Base-by-base conservation (phyloP, 352 stramenopile species). In the Phytophthora kernoviae region DNA sequence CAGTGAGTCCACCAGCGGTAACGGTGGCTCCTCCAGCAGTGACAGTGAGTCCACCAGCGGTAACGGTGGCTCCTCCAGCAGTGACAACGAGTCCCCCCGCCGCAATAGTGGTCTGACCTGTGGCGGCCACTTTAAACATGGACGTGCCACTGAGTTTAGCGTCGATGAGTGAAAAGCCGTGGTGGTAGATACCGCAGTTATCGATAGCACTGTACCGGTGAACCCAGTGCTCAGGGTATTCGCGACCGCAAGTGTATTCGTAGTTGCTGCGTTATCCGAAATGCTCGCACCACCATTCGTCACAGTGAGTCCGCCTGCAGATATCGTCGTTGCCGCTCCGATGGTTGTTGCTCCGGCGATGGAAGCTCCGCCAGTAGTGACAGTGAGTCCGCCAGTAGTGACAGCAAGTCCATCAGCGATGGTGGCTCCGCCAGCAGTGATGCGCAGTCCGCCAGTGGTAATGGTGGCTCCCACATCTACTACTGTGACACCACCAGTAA, bases 21-120 rank as follows among this genome's bases (percentile, higher is more conserved):
- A 79, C 41, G 15, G 59, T 78, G 10, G 70, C 21, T 5, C 58
- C 61, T 14, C 68, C 15, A 7, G 32, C 68, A 41, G 44, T 51
- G 4, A 76, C 14, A 8, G 40, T 63, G 0, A 63, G 40, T 0
- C 59, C 58, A 11, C n/a, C n/a, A n/a, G n/a, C n/a, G n/a, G n/a
- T n/a, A n/a, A n/a, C n/a, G n/a, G n/a, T n/a, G n/a, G n/a, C n/a
- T n/a, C n/a, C n/a, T n/a, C n/a, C n/a, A n/a, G n/a, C n/a, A n/a
- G n/a, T n/a, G n/a, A n/a, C n/a, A n/a, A n/a, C n/a, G n/a, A n/a
- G n/a, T n/a, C n/a, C n/a, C 58, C 52, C 64, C 5, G 45, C 50
- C 7, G 51, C 15, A 5, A 47, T 50, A 11, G 45, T 40, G 1
- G 50, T 58, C 26, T 15, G 1, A 7, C 54, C 54, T 5, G 30